Conservation (phyloP, 1,284 basidiomycete species). For the Tranzscheliella williamsii region DNA sequence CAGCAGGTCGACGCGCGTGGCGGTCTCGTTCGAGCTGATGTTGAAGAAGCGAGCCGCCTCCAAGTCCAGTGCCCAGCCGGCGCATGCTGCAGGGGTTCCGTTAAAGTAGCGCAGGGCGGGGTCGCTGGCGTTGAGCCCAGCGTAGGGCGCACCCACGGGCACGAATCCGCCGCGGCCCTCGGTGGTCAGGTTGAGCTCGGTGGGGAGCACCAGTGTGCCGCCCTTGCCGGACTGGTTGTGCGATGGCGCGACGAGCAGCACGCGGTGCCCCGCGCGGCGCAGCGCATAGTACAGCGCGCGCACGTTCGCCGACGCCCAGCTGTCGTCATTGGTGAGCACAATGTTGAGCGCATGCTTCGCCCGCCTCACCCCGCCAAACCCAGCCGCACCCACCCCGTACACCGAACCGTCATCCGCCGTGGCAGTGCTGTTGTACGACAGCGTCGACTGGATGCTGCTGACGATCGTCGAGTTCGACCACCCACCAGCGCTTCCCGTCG, state of each 20-base stretch:
- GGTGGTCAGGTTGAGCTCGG: slow-evolving; percentile 31
- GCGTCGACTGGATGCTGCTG: slow-evolving; percentile 21
- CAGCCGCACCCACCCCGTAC: slow-evolving; percentile 39
- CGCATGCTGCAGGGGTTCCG: slow-evolving; percentile 40
- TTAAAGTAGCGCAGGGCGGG: slow-evolving; percentile 43
- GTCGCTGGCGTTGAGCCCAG: slow-evolving; percentile 30
- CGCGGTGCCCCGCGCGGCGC: slow-evolving; percentile 46
- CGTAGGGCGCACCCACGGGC: slow-evolving; percentile 26
- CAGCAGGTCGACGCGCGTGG: slow-evolving; percentile 27
- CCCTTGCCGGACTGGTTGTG: slow-evolving; percentile 52
- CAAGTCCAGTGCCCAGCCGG: slow-evolving; percentile 40
- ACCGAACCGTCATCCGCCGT: slow-evolving; percentile 4
- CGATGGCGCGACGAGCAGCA: slow-evolving; percentile 40
- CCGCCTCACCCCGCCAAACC: slow-evolving; percentile 33
- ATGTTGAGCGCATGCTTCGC: slow-evolving; percentile 46
- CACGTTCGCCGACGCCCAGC: slow-evolving; percentile 33
- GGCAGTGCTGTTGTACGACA: slow-evolving; percentile 20
- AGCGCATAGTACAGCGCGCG: slow-evolving; percentile 52
- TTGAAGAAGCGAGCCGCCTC: slow-evolving; percentile 38
- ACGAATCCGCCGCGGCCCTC: slow-evolving; percentile 39
- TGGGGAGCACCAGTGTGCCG: slow-evolving; percentile 49
- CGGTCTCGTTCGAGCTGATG: slow-evolving; percentile 8
- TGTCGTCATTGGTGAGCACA: slow-evolving; percentile 49
- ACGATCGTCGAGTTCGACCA: slow-evolving; percentile 12
- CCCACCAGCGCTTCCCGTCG: too few relatives aligned